phyloP scores from a whole-genome alignment of 2,329 filamentous ascomycete genomes.

The Pleochaeta shiraiana region DNA sequence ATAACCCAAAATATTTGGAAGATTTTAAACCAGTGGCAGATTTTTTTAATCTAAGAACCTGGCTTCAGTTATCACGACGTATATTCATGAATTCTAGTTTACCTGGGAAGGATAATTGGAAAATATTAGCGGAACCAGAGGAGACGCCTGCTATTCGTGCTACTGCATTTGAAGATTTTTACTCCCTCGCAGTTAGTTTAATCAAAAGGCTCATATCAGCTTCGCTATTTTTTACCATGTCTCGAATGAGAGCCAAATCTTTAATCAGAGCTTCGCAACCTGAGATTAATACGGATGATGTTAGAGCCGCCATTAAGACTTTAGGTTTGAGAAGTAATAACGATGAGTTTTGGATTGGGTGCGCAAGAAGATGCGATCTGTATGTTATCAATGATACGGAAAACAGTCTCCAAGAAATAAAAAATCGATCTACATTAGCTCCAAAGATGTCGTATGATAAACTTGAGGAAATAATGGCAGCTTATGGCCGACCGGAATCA shows the following conservation, averaged over 20 bases:
- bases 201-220: constrained; percentile 50
- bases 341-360: constrained; percentile 27
- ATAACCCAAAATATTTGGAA: constrained; percentile 14
- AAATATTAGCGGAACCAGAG: constrained; percentile 26
- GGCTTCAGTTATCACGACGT: constrained; percentile 39
- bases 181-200: constrained; percentile 42
- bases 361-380: constrained; percentile 29
- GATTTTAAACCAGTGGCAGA: constrained; percentile 26
- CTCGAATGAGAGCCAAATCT: constrained; percentile 33
- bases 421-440: neutral
- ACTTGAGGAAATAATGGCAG: constrained; percentile 13
- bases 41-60: constrained; percentile 35
- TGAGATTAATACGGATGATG: constrained; percentile 19
- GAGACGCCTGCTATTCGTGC: constrained; percentile 47
- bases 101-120: constrained; percentile 43
- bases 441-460: constrained; percentile 19
- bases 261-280: constrained; percentile 16
- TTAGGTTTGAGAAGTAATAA: constrained; percentile 27
- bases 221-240: constrained; percentile 45
- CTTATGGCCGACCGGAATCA: no score
- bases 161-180: constrained; percentile 56
- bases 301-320: constrained; percentile 30
- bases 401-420: constrained; percentile 6
- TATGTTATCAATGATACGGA: constrained; percentile 23
- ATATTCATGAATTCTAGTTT: constrained; percentile 54